These are phyloP conservation scores for Asterophora lycoperdoides DNA, from an alignment of 768 basidiomycete species.

Conservation along the genomic window DNA sequence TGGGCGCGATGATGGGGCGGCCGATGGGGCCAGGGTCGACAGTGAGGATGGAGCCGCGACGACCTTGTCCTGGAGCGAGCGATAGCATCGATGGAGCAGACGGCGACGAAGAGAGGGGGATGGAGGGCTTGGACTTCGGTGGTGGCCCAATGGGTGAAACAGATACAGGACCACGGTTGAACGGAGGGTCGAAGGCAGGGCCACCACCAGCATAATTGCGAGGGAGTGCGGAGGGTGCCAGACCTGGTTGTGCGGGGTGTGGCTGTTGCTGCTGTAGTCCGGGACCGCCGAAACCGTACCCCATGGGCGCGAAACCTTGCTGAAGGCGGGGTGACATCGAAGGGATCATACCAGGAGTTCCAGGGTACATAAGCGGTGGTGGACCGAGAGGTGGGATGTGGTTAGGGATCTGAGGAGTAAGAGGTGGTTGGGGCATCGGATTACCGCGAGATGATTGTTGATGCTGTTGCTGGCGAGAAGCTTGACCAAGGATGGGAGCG, in stretches of 20 bases:
- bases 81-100: conserved; percentile 34
- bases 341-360: conserved; percentile 37
- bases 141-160: conserved; percentile 56
- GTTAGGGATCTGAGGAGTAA: conserved; percentile 42
- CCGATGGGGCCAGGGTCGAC: conserved; percentile 56
- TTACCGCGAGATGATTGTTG: conserved; percentile 29
- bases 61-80: conserved; percentile 44
- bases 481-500: conserved; percentile 26
- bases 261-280: conserved; percentile 31
- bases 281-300: conserved; percentile 49
- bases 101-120: conserved; percentile 25
- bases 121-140: conserved; percentile 38
- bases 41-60: conserved; percentile 40
- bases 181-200: conserved; percentile 51
- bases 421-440: conserved; percentile 44
- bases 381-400: conserved; percentile 40
- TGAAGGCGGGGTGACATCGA: conserved; percentile 56
- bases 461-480: conserved; percentile 32
- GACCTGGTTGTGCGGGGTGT: conserved; percentile 29
- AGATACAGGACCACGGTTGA: conserved; percentile 36
- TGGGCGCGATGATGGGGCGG: conserved; percentile 45
- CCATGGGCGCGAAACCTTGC: conserved; percentile 45
- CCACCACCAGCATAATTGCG: conserved; percentile 46
- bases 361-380: conserved; percentile 43
- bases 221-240: conserved; percentile 52